Conservation (phyloP, 306 rosid species). For the Sphenostylis stenocarpa region DNA sequence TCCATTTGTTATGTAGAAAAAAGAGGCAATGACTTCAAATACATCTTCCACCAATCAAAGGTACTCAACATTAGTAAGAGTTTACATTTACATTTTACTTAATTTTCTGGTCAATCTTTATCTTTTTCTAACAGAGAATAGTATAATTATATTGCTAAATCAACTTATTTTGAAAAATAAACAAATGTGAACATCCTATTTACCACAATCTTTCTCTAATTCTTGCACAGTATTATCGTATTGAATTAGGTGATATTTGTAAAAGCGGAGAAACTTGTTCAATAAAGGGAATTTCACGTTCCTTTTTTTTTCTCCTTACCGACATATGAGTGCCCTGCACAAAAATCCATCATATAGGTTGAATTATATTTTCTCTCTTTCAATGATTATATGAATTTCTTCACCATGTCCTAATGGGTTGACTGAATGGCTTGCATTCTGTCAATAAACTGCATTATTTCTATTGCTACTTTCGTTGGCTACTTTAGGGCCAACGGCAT, state of each 20-base stretch:
- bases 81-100: not conserved
- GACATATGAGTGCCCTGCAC: constrained; percentile 8
- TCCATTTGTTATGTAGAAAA: constrained; percentile 57
- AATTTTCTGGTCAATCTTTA: not conserved
- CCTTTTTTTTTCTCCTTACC: not conserved
- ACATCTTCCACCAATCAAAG: constrained; percentile 52
- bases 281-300: not conserved
- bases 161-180: constrained; percentile 8
- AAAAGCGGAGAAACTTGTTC: constrained; percentile 18
- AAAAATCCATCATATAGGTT: constrained; percentile 1
- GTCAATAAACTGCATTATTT: constrained; percentile 8
- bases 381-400: not conserved
- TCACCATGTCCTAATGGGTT: constrained; percentile 21
- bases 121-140: not conserved
- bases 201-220: not conserved
- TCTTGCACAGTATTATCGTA: not conserved
- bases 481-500: not conserved
- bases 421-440: constrained; percentile 24
- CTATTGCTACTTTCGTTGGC: constrained; percentile 11
- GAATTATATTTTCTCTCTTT: constrained; percentile 1
- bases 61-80: constrained; percentile 37
- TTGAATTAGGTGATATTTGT: not conserved
- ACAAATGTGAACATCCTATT: constrained; percentile 1
- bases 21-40: constrained; percentile 55
- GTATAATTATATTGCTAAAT: not conserved